phyloP scores from a whole-genome alignment of 2,329 filamentous ascomycete genomes.

The Ophiostoma quercus region DNA sequence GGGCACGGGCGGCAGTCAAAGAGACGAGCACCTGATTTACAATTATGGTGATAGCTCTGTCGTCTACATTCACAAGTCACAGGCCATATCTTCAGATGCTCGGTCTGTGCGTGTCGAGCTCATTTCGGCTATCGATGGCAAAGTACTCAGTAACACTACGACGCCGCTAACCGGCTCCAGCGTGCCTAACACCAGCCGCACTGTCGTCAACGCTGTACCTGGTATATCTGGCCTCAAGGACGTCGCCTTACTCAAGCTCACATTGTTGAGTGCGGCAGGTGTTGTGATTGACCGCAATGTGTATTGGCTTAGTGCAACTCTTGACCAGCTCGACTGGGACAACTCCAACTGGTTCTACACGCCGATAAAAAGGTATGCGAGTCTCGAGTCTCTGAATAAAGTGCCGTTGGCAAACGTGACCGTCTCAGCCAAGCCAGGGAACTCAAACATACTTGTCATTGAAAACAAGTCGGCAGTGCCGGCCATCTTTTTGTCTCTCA shows the following conservation, averaged over 20 bases:
- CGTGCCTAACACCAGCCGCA: background rate
- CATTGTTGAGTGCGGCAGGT: background rate
- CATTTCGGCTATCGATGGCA: background rate
- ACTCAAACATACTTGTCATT: background rate
- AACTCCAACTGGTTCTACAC: background rate
- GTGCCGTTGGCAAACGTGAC: background rate
- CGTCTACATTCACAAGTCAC: background rate
- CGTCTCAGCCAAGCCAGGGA: background rate
- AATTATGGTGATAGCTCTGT: background rate
- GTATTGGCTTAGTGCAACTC: background rate
- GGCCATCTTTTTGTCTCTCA: background rate
- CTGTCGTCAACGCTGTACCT: background rate
- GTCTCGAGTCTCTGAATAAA: background rate
- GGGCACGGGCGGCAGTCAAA: background rate
- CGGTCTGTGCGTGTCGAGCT: background rate
- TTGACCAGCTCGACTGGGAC: background rate
- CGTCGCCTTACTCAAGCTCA: background rate
- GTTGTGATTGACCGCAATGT: background rate
- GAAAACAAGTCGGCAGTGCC: background rate
- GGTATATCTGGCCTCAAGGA: background rate
- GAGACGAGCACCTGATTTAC: background rate
- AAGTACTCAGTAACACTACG: background rate
- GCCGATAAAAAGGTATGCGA: background rate
- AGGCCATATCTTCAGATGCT: background rate
- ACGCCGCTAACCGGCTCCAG: background rate